Evolutionary conservation across 768 basidiomycete species (phyloP), one percentile per base, ranked within the genome.

Genomic region (Botryobasidium botryosum): DNA sequence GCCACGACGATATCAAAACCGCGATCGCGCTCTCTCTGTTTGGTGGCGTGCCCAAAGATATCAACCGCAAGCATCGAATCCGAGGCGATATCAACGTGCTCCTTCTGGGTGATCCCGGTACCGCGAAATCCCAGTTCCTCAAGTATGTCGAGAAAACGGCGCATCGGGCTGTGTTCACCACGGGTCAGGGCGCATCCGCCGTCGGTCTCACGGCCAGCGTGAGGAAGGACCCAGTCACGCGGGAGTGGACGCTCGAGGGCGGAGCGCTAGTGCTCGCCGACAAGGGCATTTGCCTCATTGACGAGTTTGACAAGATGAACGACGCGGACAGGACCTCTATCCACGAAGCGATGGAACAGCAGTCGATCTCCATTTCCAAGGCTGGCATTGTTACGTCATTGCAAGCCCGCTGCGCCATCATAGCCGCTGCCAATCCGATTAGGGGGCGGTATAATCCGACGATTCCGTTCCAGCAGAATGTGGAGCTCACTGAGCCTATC

Each of bases 291-390:
- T 97, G 94, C 57, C 67, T 97, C 29, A 99, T 99, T 53, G 94
- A 99, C 63, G 94, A 97, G 61, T 97, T 99, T 60, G 94, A 99
- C 68, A 99, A 99, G 69, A 99, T 99, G 94, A 97, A 97, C 62
- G 94, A 97, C 55, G 73, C 86, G 13, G 92, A 99, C 60, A 71
- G 92, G 54, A 97, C 91, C 13, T 94, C 90, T 3, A 97, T 99
- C 55, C 94, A 97, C 67, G 94, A 99, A 61, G 94, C 94, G 1
- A 99, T 99, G 94, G 94, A 99, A 59, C 94, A 99, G 63, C 94
- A 97, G 60, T 83, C 87, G 10, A 99, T 99, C 52, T 97, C 94
- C 3, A 97, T 99, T 55, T 88, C 92, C 20, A 99, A 99, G 59
- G 94, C 94, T 13, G 94, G 94, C 35, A 99, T 99, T 51, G 84